Percentiles rank a stretch among this genome's conserved stretches.
These are phyloP conservation scores for Thelephora ganbajun DNA, from an alignment of 768 basidiomycete species.

Conservation along the genomic window DNA sequence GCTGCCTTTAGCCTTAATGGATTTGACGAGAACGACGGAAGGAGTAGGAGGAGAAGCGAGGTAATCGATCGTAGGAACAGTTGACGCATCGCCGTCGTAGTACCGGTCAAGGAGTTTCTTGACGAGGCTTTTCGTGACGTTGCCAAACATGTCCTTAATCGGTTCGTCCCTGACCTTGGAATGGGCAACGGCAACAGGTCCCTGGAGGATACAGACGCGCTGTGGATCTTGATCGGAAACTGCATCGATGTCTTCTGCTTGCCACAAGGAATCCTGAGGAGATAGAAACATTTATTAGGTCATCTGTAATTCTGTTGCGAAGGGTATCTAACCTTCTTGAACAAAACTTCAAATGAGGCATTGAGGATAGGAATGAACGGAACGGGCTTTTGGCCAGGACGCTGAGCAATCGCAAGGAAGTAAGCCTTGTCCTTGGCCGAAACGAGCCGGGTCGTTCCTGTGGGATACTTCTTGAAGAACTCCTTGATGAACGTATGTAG, in stretches of 20 bases:
- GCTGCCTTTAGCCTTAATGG: slow-evolving; percentile 14
- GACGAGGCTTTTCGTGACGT: slow-evolving; percentile 68
- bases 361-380: slow-evolving; percentile 97
- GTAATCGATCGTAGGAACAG: slow-evolving; percentile 76
- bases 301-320: background rate
- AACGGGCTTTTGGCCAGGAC: slow-evolving; percentile 94
- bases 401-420: slow-evolving; percentile 91
- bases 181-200: slow-evolving; percentile 88
- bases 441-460: slow-evolving; percentile 74
- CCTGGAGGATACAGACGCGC: slow-evolving; percentile 92
- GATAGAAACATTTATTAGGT: slow-evolving; percentile 7
- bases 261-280: slow-evolving; percentile 86
- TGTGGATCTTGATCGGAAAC: slow-evolving; percentile 99
- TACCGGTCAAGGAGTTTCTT: slow-evolving; percentile 63
- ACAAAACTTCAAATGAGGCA: slow-evolving; percentile 93
- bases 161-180: slow-evolving; percentile 85
- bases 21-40: slow-evolving; percentile 23
- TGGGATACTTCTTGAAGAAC: slow-evolving; percentile 79
- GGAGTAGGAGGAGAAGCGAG: too few relatives aligned
- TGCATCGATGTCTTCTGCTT: slow-evolving; percentile 94
- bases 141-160: slow-evolving; percentile 82
- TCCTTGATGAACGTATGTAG: slow-evolving; percentile 61
- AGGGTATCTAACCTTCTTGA: slow-evolving; percentile 70
- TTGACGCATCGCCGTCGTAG: slow-evolving; percentile 62
- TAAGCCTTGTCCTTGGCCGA: slow-evolving; percentile 89